A percentile compares a stretch with the other conserved stretches of the same genome.
Conservation (phyloP, 1,139 yeast genomes). For the Protomyces lactucae-debilis region DNA sequence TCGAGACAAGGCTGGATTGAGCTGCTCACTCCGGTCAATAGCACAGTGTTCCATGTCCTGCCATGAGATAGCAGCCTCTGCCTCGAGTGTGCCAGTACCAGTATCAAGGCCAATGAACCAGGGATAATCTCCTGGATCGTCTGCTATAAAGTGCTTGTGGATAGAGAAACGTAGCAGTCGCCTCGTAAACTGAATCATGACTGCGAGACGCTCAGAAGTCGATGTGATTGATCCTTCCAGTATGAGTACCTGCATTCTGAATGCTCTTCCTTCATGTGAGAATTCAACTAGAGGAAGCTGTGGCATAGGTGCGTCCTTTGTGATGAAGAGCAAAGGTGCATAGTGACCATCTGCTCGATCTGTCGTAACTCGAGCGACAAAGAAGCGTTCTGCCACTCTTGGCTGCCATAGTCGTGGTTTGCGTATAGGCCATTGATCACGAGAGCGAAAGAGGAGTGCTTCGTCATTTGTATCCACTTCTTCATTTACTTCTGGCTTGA, state of each 20-base stretch:
- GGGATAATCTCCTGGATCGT: constrained; percentile 3
- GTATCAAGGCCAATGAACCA: constrained; percentile 8
- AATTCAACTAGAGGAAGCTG: background rate
- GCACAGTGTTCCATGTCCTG: background rate
- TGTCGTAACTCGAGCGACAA: background rate
- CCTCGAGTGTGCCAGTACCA: background rate
- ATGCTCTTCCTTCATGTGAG: background rate
- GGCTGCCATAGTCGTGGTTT: constrained; percentile 3
- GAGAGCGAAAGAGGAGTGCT: background rate
- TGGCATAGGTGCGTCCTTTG: constrained; percentile 10
- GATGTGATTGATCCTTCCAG: background rate
- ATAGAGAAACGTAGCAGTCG: constrained; percentile 3
- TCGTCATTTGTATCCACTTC: background rate
- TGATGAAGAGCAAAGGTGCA: constrained; percentile 8
- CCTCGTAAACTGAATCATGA: background rate
- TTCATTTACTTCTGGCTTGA: background rate
- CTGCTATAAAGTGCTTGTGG: background rate
- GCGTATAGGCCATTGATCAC: constrained; percentile 2
- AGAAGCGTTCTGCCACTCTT: background rate
- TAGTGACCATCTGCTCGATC: background rate
- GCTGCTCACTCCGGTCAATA: background rate
- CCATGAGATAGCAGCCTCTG: constrained; percentile 4
- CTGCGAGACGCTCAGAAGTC: background rate
- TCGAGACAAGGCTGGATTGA: background rate
- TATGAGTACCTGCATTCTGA: background rate